Base-by-base conservation (phyloP, 768 basidiomycete genomes). In the Exidia glandulosa region DNA sequence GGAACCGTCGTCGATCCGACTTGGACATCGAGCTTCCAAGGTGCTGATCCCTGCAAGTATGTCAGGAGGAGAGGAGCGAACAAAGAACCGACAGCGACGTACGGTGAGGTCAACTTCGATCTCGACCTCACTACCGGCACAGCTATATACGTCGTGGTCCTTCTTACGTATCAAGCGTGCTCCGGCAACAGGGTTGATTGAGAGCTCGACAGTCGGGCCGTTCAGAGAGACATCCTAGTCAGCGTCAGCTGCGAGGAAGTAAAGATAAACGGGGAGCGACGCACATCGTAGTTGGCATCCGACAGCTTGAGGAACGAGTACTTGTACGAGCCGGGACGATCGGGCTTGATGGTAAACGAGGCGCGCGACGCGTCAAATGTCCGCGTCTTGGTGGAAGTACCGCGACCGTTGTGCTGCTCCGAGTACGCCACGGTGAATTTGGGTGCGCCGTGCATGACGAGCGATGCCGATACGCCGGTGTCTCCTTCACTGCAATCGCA, bases 11-110 rank as follows among this genome's bases (percentile, higher is more conserved):
- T 84, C 1, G 87, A 81, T 34, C 77, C 79, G 13, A 92, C 75
- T 66, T 92, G 88, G 27, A 94, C 74, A 54, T 89, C 88, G 31
- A 98, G 68, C 65, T 82, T 89, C 88, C 94, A 95, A 2, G 96
- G 95, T 3, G 89, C 83, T 3, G 85, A 88, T 56, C 96, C 96
- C 88, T 94, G 57, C 14, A 10, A 37, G 12, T 14, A 47, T 61
- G 63, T 62, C 23, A 64, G 2, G 31, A 33, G 36, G 27, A 3
- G n/a, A 31, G 27, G 12, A 32, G n/a, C 10, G 7, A 12, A 59
- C 45, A 7, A 32, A 7, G 1, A 23, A 7, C 50, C n/a, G 33
- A 23, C n/a, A 56, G 78, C 63, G 62, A 93, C 92, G 69, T 81
- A n/a, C n/a, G n/a, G n/a, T 80, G 55, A 97, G 81, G 50, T 91